Conservation (phyloP, 805 yeast genomes). For the Yamadazyma nakazawae region DNA sequence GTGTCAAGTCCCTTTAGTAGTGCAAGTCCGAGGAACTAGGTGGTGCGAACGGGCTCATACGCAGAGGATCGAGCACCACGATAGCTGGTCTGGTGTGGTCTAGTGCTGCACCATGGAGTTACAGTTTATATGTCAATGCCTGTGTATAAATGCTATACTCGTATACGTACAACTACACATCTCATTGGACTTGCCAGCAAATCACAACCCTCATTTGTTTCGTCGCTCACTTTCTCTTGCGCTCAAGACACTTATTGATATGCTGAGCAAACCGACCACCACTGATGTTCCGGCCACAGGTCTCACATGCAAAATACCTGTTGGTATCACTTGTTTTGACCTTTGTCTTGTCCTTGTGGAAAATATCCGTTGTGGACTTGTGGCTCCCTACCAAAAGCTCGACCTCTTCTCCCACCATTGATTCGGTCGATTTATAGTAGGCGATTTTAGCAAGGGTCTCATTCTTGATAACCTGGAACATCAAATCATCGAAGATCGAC, state of each 20-base stretch:
- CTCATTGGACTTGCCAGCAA: neutral
- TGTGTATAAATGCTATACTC: neutral
- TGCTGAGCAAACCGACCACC: conserved; percentile 93
- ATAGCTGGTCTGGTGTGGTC: too few relatives aligned
- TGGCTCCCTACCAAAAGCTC: conserved; percentile 15
- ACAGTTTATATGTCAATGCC: too few relatives aligned
- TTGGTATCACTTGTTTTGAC: conserved; percentile 43
- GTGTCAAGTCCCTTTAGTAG: too few relatives aligned
- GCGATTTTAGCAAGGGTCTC: conserved; percentile 26
- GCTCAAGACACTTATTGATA: conserved; percentile 82
- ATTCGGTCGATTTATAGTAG: conserved; percentile 19
- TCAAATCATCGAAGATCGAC: conserved; percentile 33
- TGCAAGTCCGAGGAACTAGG: too few relatives aligned
- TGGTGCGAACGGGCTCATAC: too few relatives aligned
- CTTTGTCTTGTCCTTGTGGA: conserved; percentile 48
- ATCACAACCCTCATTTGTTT: neutral
- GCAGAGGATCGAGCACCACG: too few relatives aligned
- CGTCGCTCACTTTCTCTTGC: conserved; percentile 41
- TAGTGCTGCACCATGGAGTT: too few relatives aligned
- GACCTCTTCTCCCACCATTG: conserved; percentile 13
- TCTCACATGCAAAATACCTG: conserved; percentile 70
- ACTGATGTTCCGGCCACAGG: conserved; percentile 83
- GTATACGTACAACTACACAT: neutral
- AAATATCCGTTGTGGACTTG: conserved; percentile 38
- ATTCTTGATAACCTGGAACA: conserved; percentile 30